phyloP scores from a whole-genome alignment of 2,329 filamentous ascomycete genomes.

The Tolypocladium tropicale region DNA sequence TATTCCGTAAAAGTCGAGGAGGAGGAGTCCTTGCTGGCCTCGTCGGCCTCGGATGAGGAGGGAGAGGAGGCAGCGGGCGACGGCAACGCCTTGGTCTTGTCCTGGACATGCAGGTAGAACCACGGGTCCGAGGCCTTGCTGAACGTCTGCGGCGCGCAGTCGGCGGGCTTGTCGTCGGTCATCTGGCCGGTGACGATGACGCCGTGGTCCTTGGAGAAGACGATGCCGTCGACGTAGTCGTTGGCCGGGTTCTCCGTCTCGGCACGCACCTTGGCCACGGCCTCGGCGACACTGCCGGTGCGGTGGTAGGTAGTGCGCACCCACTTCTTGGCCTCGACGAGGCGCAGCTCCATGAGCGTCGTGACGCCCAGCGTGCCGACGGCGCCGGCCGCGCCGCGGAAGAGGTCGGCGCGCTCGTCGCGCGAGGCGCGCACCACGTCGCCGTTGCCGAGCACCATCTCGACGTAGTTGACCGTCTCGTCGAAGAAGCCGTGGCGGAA shows the following conservation, averaged over 20 bases:
- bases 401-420: conserved; percentile 41
- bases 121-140: conserved; percentile 56
- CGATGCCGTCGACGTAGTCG: conserved; percentile 67
- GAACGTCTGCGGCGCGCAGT: conserved; percentile 39
- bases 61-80: conserved; percentile 3
- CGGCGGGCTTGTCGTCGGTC: conserved; percentile 38
- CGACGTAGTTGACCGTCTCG: conserved; percentile 49
- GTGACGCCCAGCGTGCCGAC: conserved; percentile 59
- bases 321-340: conserved; percentile 49
- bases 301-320: conserved; percentile 55
- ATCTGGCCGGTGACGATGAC: conserved; percentile 57
- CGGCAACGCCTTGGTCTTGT: conserved; percentile 22
- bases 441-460: conserved; percentile 61
- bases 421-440: conserved; percentile 45
- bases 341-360: conserved; percentile 54
- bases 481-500: conserved; percentile 67
- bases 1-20: conserved; percentile 38
- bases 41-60: conserved; percentile 6
- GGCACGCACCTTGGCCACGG: conserved; percentile 36
- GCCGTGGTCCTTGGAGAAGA: conserved; percentile 51
- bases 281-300: conserved; percentile 34
- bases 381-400: conserved; percentile 54
- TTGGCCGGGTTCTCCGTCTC: conserved; percentile 33
- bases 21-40: conserved; percentile 3
- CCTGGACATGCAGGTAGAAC: conserved; percentile 64